A percentile compares a stretch with the other conserved stretches of the same genome.
phyloP scores from a whole-genome alignment of 2,329 filamentous ascomycete genomes.

The Blastomyces parvus region DNA sequence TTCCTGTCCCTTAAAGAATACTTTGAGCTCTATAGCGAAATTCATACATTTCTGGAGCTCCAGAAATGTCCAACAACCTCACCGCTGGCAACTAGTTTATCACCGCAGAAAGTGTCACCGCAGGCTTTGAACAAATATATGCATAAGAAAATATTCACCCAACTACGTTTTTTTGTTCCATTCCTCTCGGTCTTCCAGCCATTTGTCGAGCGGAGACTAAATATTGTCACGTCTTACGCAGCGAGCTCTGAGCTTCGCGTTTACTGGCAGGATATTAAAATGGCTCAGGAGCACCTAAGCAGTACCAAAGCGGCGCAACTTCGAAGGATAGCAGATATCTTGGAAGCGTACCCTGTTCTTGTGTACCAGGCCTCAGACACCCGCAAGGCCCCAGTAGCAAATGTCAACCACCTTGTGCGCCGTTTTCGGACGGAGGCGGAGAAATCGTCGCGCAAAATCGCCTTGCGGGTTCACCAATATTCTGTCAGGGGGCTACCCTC shows the following conservation, averaged over 20 bases:
- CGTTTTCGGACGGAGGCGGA: not conserved
- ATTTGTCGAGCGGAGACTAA: not conserved
- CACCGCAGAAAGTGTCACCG: not conserved
- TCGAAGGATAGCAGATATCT: conserved; percentile 13
- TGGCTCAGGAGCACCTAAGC: conserved; percentile 5
- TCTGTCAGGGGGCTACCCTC: not conserved
- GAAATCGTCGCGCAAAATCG: not conserved
- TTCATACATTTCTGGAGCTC: not conserved
- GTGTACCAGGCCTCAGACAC: not conserved
- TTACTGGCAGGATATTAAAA: not conserved
- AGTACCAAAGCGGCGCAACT: conserved; percentile 14
- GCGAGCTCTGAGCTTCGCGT: not conserved
- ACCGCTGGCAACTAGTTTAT: not conserved
- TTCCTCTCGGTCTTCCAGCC: not conserved
- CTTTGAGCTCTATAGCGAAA: not conserved
- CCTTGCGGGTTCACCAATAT: not conserved
- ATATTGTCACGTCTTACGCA: not conserved
- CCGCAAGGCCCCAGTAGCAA: not conserved
- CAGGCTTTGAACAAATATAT: not conserved
- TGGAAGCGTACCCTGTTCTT: conserved; percentile 18
- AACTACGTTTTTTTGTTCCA: not conserved
- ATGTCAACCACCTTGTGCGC: not conserved
- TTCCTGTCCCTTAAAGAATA: not conserved
- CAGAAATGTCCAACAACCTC: not conserved
- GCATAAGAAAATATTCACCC: not conserved